A percentile compares a stretch with the other conserved stretches of the same genome.
Evolutionary conservation across 352 stramenopile species (phyloP).

Genomic region (Phytopythium helicoides): DNA sequence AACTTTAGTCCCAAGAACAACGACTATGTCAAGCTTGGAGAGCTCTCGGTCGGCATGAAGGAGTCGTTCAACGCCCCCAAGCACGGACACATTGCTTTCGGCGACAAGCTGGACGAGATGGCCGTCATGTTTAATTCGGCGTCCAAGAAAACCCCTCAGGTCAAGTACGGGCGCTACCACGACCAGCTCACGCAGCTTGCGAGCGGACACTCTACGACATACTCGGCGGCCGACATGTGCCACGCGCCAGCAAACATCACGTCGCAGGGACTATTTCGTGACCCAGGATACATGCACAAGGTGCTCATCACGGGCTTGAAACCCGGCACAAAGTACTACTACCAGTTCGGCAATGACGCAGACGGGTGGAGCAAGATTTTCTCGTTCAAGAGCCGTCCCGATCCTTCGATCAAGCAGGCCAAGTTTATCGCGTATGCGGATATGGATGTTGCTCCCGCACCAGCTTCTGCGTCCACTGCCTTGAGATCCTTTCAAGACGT

Average conservation of each 20-base stretch:
- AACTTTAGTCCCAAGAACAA: slow-evolving; percentile 46
- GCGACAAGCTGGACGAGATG: slow-evolving; percentile 54
- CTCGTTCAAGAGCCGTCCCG: slow-evolving; percentile 50
- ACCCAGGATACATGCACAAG: slow-evolving; percentile 79
- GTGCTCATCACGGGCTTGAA: slow-evolving; percentile 56
- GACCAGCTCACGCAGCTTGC: slow-evolving; percentile 21
- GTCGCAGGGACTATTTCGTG: slow-evolving; percentile 65
- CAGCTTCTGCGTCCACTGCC: slow-evolving; percentile 56
- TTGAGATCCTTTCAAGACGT: slow-evolving; percentile 62
- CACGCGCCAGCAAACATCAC: slow-evolving; percentile 55
- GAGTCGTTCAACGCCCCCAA: slow-evolving; percentile 58
- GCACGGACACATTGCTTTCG: slow-evolving; percentile 72
- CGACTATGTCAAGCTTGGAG: slow-evolving; percentile 33
- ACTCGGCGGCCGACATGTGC: slow-evolving; percentile 68
- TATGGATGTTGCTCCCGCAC: slow-evolving; percentile 70
- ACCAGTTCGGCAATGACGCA: slow-evolving; percentile 74
- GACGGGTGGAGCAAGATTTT: slow-evolving; percentile 71
- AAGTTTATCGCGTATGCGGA: slow-evolving; percentile 85
- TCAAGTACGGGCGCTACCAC: slow-evolving; percentile 39
- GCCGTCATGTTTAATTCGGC: slow-evolving; percentile 79
- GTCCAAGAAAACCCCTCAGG: slow-evolving; percentile 42
- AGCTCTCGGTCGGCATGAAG: slow-evolving; percentile 47
- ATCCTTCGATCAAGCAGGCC: slow-evolving; percentile 30
- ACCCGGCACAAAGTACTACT: slow-evolving; percentile 54
- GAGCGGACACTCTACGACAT: slow-evolving; percentile 52